Conservation (phyloP, 148 eudicot species). For the Camellia lanceoleosa region DNA sequence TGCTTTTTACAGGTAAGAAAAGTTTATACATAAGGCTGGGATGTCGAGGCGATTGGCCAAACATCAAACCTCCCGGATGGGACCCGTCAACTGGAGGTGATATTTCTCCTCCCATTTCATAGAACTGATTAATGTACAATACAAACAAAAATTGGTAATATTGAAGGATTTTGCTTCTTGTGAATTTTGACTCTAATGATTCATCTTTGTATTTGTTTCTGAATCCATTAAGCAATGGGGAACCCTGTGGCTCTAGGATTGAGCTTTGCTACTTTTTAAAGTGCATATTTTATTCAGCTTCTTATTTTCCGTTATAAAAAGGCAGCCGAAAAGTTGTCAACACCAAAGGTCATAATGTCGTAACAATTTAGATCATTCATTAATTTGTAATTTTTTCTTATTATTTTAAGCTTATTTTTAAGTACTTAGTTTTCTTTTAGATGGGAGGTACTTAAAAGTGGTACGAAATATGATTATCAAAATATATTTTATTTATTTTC, state of each 20-base stretch:
- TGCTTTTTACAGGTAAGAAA: slow-evolving; percentile 65
- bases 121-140: slow-evolving; percentile 3
- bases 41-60: slow-evolving; percentile 97
- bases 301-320: not conserved
- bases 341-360: not conserved
- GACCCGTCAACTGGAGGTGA: slow-evolving; percentile 54
- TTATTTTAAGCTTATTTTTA: too few relatives aligned
- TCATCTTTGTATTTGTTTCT: slow-evolving; percentile 2
- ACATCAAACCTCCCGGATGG: slow-evolving; percentile 92
- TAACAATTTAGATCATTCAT: not conserved
- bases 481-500: too few relatives aligned
- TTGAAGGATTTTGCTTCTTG: not conserved
- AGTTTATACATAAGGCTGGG: slow-evolving; percentile 80
- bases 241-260: not conserved
- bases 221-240: not conserved
- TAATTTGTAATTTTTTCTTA: too few relatives aligned
- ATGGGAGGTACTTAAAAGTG: too few relatives aligned
- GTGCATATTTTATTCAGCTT: slow-evolving; percentile 1
- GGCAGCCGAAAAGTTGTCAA: not conserved
- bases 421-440: too few relatives aligned
- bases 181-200: not conserved
- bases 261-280: slow-evolving; percentile 2
- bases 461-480: too few relatives aligned
- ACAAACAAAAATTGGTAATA: not conserved
- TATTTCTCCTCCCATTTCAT: slow-evolving; percentile 23